phyloP scores from a whole-genome alignment of 1,284 basidiomycete genomes.

The Lentinus polychrous region DNA sequence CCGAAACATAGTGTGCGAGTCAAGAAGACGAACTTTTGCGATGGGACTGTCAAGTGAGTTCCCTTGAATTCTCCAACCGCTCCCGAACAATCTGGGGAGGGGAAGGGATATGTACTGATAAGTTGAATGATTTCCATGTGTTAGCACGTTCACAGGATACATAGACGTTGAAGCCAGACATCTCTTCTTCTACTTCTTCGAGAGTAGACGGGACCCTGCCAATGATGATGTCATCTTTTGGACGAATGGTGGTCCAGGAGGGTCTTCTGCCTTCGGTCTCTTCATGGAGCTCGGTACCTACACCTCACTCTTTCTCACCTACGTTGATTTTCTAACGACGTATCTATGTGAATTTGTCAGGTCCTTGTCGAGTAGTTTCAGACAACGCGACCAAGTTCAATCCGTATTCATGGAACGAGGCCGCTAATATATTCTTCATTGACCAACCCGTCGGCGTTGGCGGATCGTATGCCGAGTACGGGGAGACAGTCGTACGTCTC shows the following conservation, averaged over 20 bases:
- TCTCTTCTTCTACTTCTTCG: slow-evolving; percentile 78
- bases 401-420: slow-evolving; percentile 61
- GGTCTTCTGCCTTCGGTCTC: slow-evolving; percentile 46
- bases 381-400: slow-evolving; percentile 45
- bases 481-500: slow-evolving; percentile 52
- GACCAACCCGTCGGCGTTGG: slow-evolving; percentile 65
- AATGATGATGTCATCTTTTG: slow-evolving; percentile 63
- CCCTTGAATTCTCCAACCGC: neutral
- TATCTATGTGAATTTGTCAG: slow-evolving; percentile 2
- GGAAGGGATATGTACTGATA: neutral
- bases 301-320: too few species aligned
- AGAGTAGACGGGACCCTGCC: slow-evolving; percentile 61
- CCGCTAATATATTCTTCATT: slow-evolving; percentile 67
- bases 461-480: slow-evolving; percentile 70
- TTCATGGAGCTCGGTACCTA: slow-evolving; percentile 54
- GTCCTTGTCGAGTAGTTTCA: slow-evolving; percentile 30
- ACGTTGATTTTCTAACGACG: neutral
- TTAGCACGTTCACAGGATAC: slow-evolving; percentile 15
- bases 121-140: neutral
- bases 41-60: slow-evolving; percentile 19
- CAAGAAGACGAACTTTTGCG: slow-evolving; percentile 24
- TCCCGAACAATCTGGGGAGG: neutral
- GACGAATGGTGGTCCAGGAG: slow-evolving; percentile 54
- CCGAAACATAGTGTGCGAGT: slow-evolving; percentile 49
- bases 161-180: slow-evolving; percentile 29